Base-by-base conservation (phyloP, 2,329 filamentous ascomycete genomes). In the Fusarium newnesense region DNA sequence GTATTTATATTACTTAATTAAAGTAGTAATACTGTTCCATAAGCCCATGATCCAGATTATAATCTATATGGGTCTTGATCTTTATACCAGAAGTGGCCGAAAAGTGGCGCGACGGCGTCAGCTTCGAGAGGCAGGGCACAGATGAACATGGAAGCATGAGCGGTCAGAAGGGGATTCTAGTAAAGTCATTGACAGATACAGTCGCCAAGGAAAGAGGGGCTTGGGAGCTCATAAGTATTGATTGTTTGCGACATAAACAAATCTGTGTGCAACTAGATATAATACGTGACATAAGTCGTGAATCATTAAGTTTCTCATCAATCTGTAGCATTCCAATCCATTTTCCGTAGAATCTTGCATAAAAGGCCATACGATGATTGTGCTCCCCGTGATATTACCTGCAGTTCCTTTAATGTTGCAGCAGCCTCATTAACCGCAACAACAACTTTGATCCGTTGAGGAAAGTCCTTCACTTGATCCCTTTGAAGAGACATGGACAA, bases 361-460 rank as follows among this genome's bases (percentile, higher is more conserved):
- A 69, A 46, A 2, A 69, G 43, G 4, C n/a, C 13, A 19, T 69
- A 7, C 2, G 66, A 69, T 8, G 57, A 57, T 24, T 64, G 49
- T 5, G 66, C 66, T 8, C 66, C 66, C 5, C 61, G 66, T 1
- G 64, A 69, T 13, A 30, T 52, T 2, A 10, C 8, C 2, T 37
- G 57, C 3, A 69, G 43, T 15, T 30, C 28, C 37, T 42, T 50
- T 2, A 69, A 6, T 21, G 37, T 44, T 4, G 9, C 5, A 0
- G 32, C 10, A 5, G 64, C 57, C 3, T 44, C 12, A 4, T 56
- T n/a, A 2, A 69, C 50, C 4, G 49, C 66, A 2, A 19, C 28
- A 19, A 28, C 32, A 4, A 18, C 57, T 19, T 32, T 18, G 0
- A 5, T 7, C 10, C 13, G 40, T 2, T 18, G 19, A 6, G 28